Conservation (phyloP, 2,329 filamentous ascomycete genomes). For the Fusarium sp. region DNA sequence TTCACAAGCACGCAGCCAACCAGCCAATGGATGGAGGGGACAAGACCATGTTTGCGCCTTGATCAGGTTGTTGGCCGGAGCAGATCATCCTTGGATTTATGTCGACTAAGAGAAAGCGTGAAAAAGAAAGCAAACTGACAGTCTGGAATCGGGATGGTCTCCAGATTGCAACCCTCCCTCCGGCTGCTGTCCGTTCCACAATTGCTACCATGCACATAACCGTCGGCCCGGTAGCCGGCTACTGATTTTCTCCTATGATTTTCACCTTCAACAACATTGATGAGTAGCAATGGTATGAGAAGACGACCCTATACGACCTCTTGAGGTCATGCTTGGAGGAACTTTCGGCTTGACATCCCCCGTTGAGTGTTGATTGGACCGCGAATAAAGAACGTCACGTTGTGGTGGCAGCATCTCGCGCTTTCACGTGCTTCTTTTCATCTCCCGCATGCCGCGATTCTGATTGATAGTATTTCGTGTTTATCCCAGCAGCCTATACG, state of each 20-base stretch:
- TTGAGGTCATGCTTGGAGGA: not conserved
- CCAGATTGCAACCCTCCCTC: constrained; percentile 19
- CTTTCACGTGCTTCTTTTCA: not conserved
- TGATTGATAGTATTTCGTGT: not conserved
- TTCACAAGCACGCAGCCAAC: constrained; percentile 14
- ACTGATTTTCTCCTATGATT: not conserved
- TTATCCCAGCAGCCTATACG: not conserved
- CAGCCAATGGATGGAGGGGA: constrained; percentile 30
- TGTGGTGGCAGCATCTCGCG: not conserved
- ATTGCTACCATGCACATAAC: constrained; percentile 7
- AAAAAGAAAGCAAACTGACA: constrained; percentile 10
- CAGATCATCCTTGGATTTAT: constrained; percentile 31
- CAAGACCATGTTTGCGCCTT: constrained; percentile 36
- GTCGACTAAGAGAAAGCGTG: not conserved
- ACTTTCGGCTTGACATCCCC: not conserved
- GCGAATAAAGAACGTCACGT: not conserved
- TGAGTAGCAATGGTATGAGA: not conserved
- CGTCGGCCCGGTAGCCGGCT: constrained; percentile 32
- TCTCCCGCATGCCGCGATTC: not conserved
- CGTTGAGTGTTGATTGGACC: not conserved
- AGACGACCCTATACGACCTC: not conserved
- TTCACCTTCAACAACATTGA: not conserved
- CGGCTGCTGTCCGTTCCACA: not conserved
- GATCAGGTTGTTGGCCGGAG: constrained; percentile 38
- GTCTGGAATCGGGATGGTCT: not conserved